Conservation (phyloP, 1,284 basidiomycete species). For the Singerocomus rubriflavus region DNA sequence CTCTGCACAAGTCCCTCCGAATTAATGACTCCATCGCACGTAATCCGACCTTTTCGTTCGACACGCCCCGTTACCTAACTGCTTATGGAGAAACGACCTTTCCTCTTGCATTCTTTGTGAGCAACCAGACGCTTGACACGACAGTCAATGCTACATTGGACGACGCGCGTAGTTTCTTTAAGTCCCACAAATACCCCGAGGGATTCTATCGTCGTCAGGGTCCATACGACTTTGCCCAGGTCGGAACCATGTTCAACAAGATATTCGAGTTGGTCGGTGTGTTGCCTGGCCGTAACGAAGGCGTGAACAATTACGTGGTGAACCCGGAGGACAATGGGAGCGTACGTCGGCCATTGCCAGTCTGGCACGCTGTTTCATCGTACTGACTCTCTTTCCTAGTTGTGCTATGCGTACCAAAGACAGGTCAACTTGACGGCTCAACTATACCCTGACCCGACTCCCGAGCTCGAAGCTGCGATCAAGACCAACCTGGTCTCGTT, state of each 20-base stretch:
- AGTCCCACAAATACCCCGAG: slow-evolving; percentile 16
- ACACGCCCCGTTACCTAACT: slow-evolving; percentile 16
- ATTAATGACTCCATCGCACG: slow-evolving; percentile 28
- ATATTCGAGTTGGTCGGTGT: slow-evolving; percentile 3
- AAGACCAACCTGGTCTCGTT: slow-evolving; percentile 25
- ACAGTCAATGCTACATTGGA: slow-evolving; percentile 9
- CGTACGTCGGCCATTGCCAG: slow-evolving; percentile 8
- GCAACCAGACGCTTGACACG: slow-evolving; percentile 24
- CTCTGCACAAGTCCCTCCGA: slow-evolving; percentile 15
- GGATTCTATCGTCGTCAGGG: slow-evolving; percentile 24
- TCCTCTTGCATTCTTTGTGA: slow-evolving; percentile 29
- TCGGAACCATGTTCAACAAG: slow-evolving; percentile 1
- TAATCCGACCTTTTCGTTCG: slow-evolving; percentile 28
- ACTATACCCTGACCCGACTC: slow-evolving; percentile 22
- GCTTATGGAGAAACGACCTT: slow-evolving; percentile 26
- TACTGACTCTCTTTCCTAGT: slow-evolving; percentile 10
- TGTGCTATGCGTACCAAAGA: slow-evolving; percentile 20
- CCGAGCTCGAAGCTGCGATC: slow-evolving; percentile 23
- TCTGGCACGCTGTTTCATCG: neutral
- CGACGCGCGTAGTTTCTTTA: slow-evolving; percentile 18
- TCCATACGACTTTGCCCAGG: slow-evolving; percentile 11
- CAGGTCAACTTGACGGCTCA: slow-evolving; percentile 24
- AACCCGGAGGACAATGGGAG: slow-evolving; percentile 11
- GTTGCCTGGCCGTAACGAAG: slow-evolving; percentile 21
- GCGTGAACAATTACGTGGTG: slow-evolving; percentile 17